Evolutionary conservation across 1,284 basidiomycete genomes (phyloP), one percentile per base, ranked within the genome.

Genomic region (Bondarzewia mesenterica): DNA sequence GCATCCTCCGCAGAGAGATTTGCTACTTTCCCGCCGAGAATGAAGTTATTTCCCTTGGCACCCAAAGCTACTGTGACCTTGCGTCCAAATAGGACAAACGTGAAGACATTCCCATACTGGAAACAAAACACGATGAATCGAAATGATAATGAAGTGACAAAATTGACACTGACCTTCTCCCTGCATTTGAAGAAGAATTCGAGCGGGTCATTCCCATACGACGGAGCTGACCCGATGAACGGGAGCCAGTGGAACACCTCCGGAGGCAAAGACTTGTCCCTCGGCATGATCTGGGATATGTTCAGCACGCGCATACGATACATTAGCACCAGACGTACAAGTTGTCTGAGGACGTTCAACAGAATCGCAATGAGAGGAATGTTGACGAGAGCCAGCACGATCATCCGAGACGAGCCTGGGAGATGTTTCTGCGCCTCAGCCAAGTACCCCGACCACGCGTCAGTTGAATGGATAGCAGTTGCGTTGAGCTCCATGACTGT

Each of bases 1-100:
- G 93, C 95, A 54, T 95, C 93, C 69, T 99, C 96, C 1, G 96
- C 96, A 39, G 89, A 95, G 51, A 99, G 85, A 40, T 93, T 84
- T 2, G 83, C 83, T 39, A 92, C 82, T 69, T 94, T 95, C 39
- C 95, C 96, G 52, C 96, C 95, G 26, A 99, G 79, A 50, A 98
- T 75, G 56, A 98, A 86, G 70, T 98, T 94, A 66, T 90, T 95
- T 22, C 96, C 96, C 65, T 90, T 89, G 36, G 92, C 76, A 32
- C 94, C 91, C 22, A 99, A 77, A 1, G 93, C 87, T 48, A 95
- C 94, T 0, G 95, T 98, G 56, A 98, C 81, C 48, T 81, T 82
- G 51, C 92, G 82, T 40, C 95, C 95, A 40, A 98, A 72, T 7
- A 99, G 73, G 42, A 93, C 73, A 65, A 95, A 97, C 0, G 95